phyloP scores from a whole-genome alignment of 148 eudicot genomes.

The Mesembryanthemum crystallinum region DNA sequence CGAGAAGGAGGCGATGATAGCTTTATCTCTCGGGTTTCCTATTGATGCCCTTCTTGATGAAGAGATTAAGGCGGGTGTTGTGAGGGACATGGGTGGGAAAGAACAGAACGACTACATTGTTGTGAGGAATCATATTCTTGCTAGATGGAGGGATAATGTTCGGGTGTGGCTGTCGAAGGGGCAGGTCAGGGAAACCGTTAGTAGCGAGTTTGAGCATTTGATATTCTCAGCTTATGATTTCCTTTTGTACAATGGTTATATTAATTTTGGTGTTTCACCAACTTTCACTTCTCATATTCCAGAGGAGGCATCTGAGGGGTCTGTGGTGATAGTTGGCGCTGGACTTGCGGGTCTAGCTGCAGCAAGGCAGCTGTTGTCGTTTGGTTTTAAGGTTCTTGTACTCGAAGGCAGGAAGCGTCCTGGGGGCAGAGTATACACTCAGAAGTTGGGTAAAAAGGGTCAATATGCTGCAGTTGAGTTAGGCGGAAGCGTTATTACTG shows the following conservation, averaged over 20 bases:
- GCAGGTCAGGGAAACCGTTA: constrained; percentile 76
- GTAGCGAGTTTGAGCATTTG: constrained; percentile 72
- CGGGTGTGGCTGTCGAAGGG: constrained; percentile 68
- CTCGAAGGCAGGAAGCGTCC: constrained; percentile 89
- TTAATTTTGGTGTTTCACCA: constrained; percentile 74
- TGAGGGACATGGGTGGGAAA: constrained; percentile 64
- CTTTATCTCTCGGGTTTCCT: constrained; percentile 84
- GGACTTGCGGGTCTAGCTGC: constrained; percentile 96
- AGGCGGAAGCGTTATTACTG: constrained; percentile 94
- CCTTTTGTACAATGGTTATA: constrained; percentile 74
- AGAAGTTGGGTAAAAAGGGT: constrained; percentile 66
- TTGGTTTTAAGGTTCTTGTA: constrained; percentile 79
- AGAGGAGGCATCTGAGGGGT: constrained; percentile 66
- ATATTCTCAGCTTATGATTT: constrained; percentile 77
- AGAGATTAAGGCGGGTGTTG: constrained; percentile 82
- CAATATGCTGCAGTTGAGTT: constrained; percentile 72
- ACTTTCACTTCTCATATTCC: constrained; percentile 56
- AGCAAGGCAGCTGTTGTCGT: constrained; percentile 79
- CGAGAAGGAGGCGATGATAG: constrained; percentile 83
- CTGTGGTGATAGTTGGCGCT: constrained; percentile 84
- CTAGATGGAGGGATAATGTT: constrained; percentile 82
- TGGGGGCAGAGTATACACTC: constrained; percentile 89
- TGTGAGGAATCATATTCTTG: constrained; percentile 86
- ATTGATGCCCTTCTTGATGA: constrained; percentile 78
- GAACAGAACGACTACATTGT: constrained; percentile 93